These are phyloP conservation scores for Candida nonsorbophila DNA, from an alignment of 805 yeast species.

Conservation along the genomic window DNA sequence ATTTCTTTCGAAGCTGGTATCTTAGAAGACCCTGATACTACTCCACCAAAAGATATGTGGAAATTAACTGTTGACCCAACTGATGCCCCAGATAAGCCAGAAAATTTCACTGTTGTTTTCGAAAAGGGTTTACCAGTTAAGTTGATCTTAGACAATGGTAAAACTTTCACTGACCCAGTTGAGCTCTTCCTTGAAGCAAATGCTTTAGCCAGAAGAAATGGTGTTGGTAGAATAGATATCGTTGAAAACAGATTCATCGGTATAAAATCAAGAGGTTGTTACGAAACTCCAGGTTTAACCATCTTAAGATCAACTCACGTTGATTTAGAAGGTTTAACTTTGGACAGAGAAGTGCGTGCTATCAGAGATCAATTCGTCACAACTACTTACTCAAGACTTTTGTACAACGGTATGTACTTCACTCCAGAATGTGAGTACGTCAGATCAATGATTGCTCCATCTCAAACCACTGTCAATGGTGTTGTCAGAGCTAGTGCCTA, in stretches of 20 bases:
- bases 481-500: conserved; percentile 88
- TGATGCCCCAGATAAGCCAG: conserved; percentile 93
- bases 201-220: conserved; percentile 95
- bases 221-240: conserved; percentile 98
- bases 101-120: conserved; percentile 77
- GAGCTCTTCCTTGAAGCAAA: conserved; percentile 91
- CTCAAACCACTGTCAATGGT: conserved; percentile 94
- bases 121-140: conserved; percentile 85
- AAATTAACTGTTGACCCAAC: conserved; percentile 92
- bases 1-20: conserved; percentile 99
- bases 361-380: conserved; percentile 96
- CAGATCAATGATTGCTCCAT: conserved; percentile 89
- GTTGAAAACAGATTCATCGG: conserved; percentile 99
- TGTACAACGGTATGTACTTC: conserved; percentile 97
- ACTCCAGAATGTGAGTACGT: conserved; percentile 97
- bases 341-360: conserved; percentile 97
- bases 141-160: conserved; percentile 61
- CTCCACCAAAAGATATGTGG: conserved; percentile 99
- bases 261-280: conserved; percentile 98
- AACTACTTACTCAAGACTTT: conserved; percentile 79
- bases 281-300: conserved; percentile 98
- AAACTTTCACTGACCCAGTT: conserved; percentile 71
- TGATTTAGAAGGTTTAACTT: conserved; percentile 93
- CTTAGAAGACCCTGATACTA: conserved; percentile 95
- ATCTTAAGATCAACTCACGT: conserved; percentile 89